Conservation (phyloP, 768 basidiomycete genomes). For the Mycena galericulata region DNA sequence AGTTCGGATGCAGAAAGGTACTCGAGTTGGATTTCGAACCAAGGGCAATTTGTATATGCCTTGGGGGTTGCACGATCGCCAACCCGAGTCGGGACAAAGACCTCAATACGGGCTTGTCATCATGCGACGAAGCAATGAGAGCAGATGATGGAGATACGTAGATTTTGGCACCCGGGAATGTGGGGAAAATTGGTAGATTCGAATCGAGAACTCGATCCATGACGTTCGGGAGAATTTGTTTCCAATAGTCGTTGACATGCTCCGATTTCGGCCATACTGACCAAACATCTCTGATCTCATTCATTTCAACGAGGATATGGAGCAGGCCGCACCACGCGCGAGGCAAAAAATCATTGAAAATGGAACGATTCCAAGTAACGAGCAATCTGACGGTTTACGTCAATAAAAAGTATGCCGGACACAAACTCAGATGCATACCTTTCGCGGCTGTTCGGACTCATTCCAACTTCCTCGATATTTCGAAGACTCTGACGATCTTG, state of each 20-base stretch:
- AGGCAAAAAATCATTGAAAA: constrained; percentile 37
- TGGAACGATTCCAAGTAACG: constrained; percentile 35
- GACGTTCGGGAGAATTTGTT: constrained; percentile 23
- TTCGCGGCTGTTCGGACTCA: constrained; percentile 31
- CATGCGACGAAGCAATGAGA: background rate
- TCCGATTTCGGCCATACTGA: constrained; percentile 32
- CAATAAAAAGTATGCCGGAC: background rate
- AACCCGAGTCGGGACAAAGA: constrained; percentile 23
- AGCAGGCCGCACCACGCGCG: constrained; percentile 30
- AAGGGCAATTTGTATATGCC: background rate
- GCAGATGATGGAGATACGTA: constrained; percentile 38
- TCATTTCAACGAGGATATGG: constrained; percentile 18
- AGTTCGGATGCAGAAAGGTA: constrained; percentile 5
- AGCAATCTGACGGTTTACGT: constrained; percentile 26
- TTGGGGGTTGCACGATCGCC: constrained; percentile 14
- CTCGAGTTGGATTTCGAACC: background rate
- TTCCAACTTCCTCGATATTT: constrained; percentile 41
- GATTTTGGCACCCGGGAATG: constrained; percentile 28
- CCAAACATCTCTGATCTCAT: constrained; percentile 33
- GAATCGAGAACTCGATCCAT: constrained; percentile 9
- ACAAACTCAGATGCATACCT: constrained; percentile 19
- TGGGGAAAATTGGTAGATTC: constrained; percentile 22
- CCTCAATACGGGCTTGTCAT: constrained; percentile 5
- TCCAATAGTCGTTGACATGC: constrained; percentile 14
- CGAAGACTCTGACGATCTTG: constrained; percentile 44